phyloP scores from a whole-genome alignment of 257 asterid genomes.

The Gentiana macrophylla region DNA sequence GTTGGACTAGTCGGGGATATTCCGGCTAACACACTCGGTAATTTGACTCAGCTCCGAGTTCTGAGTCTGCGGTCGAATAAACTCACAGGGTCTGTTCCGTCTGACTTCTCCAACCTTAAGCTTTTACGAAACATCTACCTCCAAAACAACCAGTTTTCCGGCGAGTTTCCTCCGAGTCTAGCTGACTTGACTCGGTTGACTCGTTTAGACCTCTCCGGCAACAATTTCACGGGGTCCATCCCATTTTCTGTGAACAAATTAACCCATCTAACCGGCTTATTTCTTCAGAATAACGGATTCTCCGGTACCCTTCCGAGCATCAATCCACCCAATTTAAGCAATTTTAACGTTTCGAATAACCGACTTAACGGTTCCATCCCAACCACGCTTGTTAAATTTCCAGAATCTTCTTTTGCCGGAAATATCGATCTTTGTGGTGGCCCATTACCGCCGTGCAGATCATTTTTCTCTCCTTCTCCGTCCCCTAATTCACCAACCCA shows the following conservation, averaged over 20 bases:
- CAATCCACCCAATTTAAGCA: slow-evolving; percentile 29
- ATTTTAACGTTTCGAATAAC: slow-evolving; percentile 54
- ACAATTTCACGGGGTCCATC: slow-evolving; percentile 63
- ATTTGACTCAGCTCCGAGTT: slow-evolving; percentile 58
- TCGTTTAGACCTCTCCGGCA: slow-evolving; percentile 65
- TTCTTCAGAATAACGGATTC: slow-evolving; percentile 52
- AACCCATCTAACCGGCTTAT: slow-evolving; percentile 61
- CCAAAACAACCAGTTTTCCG: slow-evolving; percentile 53
- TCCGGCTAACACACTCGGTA: slow-evolving; percentile 55
- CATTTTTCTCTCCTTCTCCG: slow-evolving; percentile 76
- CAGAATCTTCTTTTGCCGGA: slow-evolving; percentile 52
- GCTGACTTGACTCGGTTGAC: slow-evolving; percentile 54
- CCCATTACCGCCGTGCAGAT: slow-evolving; percentile 74
- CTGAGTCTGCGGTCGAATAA: slow-evolving; percentile 84
- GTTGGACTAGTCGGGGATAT: slow-evolving; percentile 76
- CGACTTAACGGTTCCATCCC: slow-evolving; percentile 92
- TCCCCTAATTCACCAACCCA: slow-evolving; percentile 28
- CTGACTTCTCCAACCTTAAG: slow-evolving; percentile 57
- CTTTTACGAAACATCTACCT: slow-evolving; percentile 64
- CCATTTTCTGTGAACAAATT: slow-evolving; percentile 69
- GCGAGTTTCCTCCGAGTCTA: slow-evolving; percentile 53
- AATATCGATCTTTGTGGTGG: slow-evolving; percentile 67
- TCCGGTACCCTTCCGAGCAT: slow-evolving; percentile 74
- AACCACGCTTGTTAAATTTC: slow-evolving; percentile 39
- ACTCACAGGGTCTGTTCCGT: slow-evolving; percentile 58